Conservation (phyloP, 176 grass and related monocot genomes). For the Rhynchospora pubera region DNA sequence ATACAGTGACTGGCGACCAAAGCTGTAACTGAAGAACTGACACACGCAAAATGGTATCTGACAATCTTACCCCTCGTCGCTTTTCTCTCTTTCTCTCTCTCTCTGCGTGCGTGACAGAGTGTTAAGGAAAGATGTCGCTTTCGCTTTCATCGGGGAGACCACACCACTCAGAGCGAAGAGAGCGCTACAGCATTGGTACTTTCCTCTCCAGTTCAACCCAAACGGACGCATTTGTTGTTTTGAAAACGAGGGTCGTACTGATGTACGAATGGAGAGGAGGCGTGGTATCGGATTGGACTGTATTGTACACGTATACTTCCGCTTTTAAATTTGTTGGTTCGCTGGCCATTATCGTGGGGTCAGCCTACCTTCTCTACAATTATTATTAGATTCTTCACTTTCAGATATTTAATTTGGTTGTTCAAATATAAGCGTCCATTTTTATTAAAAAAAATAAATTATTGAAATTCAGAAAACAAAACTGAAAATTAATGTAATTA, state of each 20-base stretch:
- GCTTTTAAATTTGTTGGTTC: not conserved
- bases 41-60: conserved; percentile 22
- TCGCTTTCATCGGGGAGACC: not conserved
- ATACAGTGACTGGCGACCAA: conserved; percentile 15
- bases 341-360: conserved; percentile 13
- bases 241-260: not conserved
- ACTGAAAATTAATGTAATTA: not conserved
- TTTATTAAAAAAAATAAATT: no score
- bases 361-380: not conserved
- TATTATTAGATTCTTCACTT: not conserved
- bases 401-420: not conserved
- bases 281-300: not conserved
- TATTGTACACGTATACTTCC: not conserved
- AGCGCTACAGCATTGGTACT: not conserved
- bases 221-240: not conserved
- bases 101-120: conserved; percentile 28
- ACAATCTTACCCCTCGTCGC: not conserved
- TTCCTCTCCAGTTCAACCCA: not conserved
- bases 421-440: not conserved
- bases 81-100: not conserved
- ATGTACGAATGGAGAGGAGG: not conserved
- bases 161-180: not conserved
- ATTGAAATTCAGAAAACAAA: not conserved
- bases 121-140: conserved; percentile 21
- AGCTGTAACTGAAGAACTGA: conserved; percentile 17